Evolutionary conservation across 2,329 filamentous ascomycete species (phyloP).

Genomic region (Ambrosiella beaveri): DNA sequence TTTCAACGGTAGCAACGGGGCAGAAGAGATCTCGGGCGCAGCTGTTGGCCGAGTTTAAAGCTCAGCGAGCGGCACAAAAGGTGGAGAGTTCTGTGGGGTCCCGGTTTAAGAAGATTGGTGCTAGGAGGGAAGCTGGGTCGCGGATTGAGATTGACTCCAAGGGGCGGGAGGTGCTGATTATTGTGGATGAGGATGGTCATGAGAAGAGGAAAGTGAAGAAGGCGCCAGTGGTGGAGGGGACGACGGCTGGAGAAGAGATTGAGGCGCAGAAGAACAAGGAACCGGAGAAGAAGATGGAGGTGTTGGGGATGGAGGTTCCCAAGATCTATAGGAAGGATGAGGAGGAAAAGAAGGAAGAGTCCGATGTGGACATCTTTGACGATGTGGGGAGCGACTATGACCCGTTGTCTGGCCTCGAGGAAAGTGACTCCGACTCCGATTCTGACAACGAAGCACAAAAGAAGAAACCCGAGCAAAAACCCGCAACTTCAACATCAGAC

Average conservation of each 20-base stretch:
- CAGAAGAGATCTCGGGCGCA: constrained; percentile 49
- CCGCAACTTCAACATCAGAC: constrained; percentile 20
- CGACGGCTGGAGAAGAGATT: constrained; percentile 23
- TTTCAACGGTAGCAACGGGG: constrained; percentile 37
- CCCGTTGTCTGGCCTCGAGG: constrained; percentile 39
- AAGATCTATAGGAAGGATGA: constrained; percentile 36
- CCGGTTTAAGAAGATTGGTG: constrained; percentile 49
- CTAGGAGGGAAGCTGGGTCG: constrained; percentile 33
- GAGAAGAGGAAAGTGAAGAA: constrained; percentile 45
- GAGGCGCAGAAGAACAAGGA: constrained; percentile 28
- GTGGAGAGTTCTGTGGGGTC: constrained; percentile 31
- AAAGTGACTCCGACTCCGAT: constrained; percentile 19
- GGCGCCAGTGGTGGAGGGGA: constrained; percentile 16
- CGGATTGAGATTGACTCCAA: constrained; percentile 44
- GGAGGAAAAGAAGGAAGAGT: constrained; percentile 28
- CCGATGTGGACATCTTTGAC: constrained; percentile 48
- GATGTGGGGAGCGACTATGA: constrained; percentile 50
- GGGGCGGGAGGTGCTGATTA: constrained; percentile 46
- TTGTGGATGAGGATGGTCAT: constrained; percentile 47
- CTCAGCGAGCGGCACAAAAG: constrained; percentile 42
- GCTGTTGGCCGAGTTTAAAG: constrained; percentile 50
- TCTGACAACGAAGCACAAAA: constrained; percentile 27
- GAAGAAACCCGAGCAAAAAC: constrained; percentile 17
- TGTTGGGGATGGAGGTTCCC: constrained; percentile 49
- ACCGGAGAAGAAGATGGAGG: constrained; percentile 37